Evolutionary conservation across 2,329 filamentous ascomycete species (phyloP).

Genomic region (Penicillium concentricum): DNA sequence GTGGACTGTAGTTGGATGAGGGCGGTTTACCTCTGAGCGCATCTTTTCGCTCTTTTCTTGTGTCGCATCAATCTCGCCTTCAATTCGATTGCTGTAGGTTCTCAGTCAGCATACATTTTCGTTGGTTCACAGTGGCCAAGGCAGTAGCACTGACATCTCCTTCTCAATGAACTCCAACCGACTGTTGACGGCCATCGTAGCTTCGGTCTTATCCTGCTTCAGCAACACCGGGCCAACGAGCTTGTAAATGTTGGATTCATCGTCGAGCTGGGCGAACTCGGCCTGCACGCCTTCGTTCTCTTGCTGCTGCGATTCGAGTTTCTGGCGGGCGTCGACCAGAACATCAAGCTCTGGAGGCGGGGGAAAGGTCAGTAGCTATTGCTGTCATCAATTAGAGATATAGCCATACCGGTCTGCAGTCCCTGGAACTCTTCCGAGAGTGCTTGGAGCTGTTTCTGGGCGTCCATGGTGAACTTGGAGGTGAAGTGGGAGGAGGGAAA

Average conservation of each 20-base stretch:
- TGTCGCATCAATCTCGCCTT: constrained; percentile 63
- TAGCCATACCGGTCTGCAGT: constrained; percentile 70
- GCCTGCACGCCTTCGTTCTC: constrained; percentile 88
- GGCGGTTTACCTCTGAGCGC: constrained; percentile 59
- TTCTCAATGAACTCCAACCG: constrained; percentile 89
- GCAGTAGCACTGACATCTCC: constrained; percentile 69
- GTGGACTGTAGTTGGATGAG: neutral
- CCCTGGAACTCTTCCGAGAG: constrained; percentile 86
- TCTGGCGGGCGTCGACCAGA: constrained; percentile 76
- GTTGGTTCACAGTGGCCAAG: neutral
- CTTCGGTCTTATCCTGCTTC: constrained; percentile 91
- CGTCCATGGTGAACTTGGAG: constrained; percentile 44
- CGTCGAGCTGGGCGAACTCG: constrained; percentile 78
- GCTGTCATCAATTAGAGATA: neutral
- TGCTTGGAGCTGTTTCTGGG: constrained; percentile 74
- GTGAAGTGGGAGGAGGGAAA: constrained; percentile 31
- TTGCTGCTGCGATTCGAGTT: constrained; percentile 86
- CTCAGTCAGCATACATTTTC: constrained; percentile 6
- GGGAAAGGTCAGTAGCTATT: constrained; percentile 11
- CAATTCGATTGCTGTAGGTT: constrained; percentile 59
- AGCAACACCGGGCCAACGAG: constrained; percentile 86
- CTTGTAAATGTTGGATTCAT: constrained; percentile 92
- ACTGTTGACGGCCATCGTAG: constrained; percentile 84
- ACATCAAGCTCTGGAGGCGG: constrained; percentile 70
- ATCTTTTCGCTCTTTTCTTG: constrained; percentile 65